A percentile compares a stretch with the other conserved stretches of the same genome.
Evolutionary conservation across 2,329 filamentous ascomycete genomes (phyloP).

Genomic region (Sclerotinia glacialis): DNA sequence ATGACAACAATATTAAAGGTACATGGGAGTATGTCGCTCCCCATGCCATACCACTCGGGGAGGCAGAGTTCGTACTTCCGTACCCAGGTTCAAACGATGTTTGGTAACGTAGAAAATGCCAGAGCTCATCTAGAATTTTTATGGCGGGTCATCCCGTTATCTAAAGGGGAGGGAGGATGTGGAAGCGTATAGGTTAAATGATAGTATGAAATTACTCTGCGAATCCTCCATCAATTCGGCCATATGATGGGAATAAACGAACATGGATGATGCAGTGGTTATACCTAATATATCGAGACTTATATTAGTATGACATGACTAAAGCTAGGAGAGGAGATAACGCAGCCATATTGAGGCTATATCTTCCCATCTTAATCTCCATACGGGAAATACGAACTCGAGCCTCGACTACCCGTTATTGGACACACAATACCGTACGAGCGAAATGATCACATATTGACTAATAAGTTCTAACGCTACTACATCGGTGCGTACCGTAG

Average conservation of each 20-base stretch:
- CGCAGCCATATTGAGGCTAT: not conserved
- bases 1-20: slow-evolving; percentile 20
- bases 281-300: not conserved
- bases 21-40: slow-evolving; percentile 19
- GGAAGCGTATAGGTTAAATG: not conserved
- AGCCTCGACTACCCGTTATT: not conserved
- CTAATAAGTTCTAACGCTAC: not conserved
- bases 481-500: not conserved
- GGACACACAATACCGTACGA: not conserved
- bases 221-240: slow-evolving; percentile 13
- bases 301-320: not conserved
- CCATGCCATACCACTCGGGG: slow-evolving; percentile 33
- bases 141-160: slow-evolving; percentile 22
- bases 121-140: slow-evolving; percentile 17
- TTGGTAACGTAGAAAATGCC: slow-evolving; percentile 8
- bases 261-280: not conserved
- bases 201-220: not conserved
- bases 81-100: slow-evolving; percentile 30
- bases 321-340: not conserved
- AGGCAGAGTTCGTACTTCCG: slow-evolving; percentile 34
- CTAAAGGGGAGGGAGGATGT: not conserved
- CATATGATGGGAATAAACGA: not conserved
- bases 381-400: slow-evolving; percentile 10
- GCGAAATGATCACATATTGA: not conserved
- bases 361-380: not conserved